Percentiles rank a stretch among this genome's conserved stretches.
Evolutionary conservation across 352 stramenopile genomes (phyloP).

Genomic region (Phytophthora hybrid): DNA sequence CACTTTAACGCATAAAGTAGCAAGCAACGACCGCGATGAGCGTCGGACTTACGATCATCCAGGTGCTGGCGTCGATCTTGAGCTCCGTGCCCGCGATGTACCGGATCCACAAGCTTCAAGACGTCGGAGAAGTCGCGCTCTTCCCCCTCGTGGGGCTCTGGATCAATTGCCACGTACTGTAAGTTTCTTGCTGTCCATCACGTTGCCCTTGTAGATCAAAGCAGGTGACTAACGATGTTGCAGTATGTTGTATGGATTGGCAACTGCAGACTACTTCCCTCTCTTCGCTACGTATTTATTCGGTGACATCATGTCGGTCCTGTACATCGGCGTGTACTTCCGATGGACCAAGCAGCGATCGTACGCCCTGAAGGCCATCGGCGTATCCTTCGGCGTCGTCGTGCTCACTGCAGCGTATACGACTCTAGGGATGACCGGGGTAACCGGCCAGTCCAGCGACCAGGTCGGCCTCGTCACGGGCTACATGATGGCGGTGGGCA

Average conservation of each 20-base stretch:
- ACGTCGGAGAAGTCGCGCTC: slow-evolving; percentile 44
- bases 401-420: slow-evolving; percentile 27
- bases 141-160: slow-evolving; percentile 52
- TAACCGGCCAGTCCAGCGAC: slow-evolving; percentile 30
- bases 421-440: slow-evolving; percentile 33
- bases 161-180: slow-evolving; percentile 51
- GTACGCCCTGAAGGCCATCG: slow-evolving; percentile 31
- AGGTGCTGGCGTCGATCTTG: slow-evolving; percentile 48
- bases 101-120: slow-evolving; percentile 45
- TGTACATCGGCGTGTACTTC: slow-evolving; percentile 46
- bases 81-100: slow-evolving; percentile 49
- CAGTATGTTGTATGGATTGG: slow-evolving; percentile 48
- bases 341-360: slow-evolving; percentile 36
- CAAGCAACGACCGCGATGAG: slow-evolving; percentile 27
- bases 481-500: slow-evolving; percentile 49
- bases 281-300: slow-evolving; percentile 42
- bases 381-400: slow-evolving; percentile 26
- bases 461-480: slow-evolving; percentile 32
- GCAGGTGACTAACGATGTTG: slow-evolving; percentile 7
- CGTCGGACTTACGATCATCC: slow-evolving; percentile 38
- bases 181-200: slow-evolving; percentile 14
- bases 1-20: background rate
- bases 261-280: slow-evolving; percentile 43
- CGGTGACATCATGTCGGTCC: slow-evolving; percentile 39
- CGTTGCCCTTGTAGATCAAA: slow-evolving; percentile 6